Evolutionary conservation across 1,139 yeast genomes (phyloP).

Genomic region (Yamadazyma conglobata): DNA sequence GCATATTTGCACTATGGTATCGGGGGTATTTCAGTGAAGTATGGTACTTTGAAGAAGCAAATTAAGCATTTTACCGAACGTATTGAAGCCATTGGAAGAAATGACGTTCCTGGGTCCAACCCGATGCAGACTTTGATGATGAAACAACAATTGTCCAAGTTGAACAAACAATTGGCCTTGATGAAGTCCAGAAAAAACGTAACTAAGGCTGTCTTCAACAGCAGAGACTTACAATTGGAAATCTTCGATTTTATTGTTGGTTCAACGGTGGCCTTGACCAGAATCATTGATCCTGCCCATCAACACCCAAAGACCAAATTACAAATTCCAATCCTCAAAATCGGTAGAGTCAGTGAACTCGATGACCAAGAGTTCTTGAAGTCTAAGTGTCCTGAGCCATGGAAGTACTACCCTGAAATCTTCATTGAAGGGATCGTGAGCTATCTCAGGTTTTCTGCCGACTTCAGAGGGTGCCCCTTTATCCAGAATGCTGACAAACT

Average conservation of each 20-base stretch:
- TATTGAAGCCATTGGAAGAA: constrained; percentile 43
- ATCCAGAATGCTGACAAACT: constrained; percentile 49
- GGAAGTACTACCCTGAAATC: constrained; percentile 84
- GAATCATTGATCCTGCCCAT: constrained; percentile 70
- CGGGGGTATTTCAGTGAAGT: constrained; percentile 68
- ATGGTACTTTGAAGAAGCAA: constrained; percentile 51
- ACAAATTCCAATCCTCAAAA: constrained; percentile 64
- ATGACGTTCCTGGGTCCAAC: constrained; percentile 23
- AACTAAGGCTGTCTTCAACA: constrained; percentile 56
- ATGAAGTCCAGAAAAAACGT: constrained; percentile 49
- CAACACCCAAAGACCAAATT: constrained; percentile 54
- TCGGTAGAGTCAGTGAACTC: constrained; percentile 44
- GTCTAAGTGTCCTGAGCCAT: constrained; percentile 66
- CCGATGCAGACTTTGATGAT: constrained; percentile 31
- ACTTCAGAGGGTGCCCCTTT: constrained; percentile 59
- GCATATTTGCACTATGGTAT: constrained; percentile 86
- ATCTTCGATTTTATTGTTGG: constrained; percentile 78
- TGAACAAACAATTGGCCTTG: constrained; percentile 38
- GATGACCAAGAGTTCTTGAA: constrained; percentile 70
- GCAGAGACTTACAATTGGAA: constrained; percentile 55
- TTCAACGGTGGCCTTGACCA: constrained; percentile 64
- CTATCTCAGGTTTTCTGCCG: constrained; percentile 64
- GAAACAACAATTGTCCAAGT: constrained; percentile 40
- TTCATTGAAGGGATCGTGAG: constrained; percentile 79
- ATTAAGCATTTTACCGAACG: constrained; percentile 53